Percentiles rank a stretch among this genome's conserved stretches.
Conservation (phyloP, 305 asterid genomes). For the Solanum hybrid region DNA sequence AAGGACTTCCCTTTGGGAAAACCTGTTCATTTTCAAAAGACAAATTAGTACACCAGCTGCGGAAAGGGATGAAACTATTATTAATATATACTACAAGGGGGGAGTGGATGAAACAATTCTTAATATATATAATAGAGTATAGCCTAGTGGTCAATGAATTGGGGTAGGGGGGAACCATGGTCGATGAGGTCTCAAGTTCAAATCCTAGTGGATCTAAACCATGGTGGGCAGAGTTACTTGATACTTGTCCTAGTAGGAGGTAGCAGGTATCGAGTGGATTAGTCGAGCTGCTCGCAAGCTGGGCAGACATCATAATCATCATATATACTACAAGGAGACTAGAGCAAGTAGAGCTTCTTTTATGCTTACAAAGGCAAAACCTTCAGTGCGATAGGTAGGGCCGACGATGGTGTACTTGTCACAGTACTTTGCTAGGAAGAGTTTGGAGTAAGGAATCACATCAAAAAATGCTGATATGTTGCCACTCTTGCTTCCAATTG, state of each 20-base stretch:
- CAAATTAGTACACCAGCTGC: background rate
- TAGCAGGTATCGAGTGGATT: background rate
- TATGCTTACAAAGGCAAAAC: constrained; percentile 35
- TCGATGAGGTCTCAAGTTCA: background rate
- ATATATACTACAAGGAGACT: background rate
- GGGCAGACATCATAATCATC: background rate
- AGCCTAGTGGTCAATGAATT: background rate
- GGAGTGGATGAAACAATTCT: background rate
- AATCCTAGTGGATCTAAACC: background rate
- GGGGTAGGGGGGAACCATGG: background rate
- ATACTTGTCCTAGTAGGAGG: background rate
- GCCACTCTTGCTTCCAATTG: constrained; percentile 18
- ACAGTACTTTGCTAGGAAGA: constrained; percentile 27
- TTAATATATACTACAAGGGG: background rate
- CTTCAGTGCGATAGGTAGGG: constrained; percentile 18
- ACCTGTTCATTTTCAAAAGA: constrained; percentile 13
- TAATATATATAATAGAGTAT: background rate
- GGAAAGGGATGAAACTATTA: background rate
- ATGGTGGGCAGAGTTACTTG: background rate
- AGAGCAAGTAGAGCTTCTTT: background rate
- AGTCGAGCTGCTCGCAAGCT: background rate
- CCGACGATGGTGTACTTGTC: constrained; percentile 29
- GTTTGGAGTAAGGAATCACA: constrained; percentile 24
- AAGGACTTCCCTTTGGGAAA: constrained; percentile 36
- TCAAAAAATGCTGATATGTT: constrained; percentile 27